These are phyloP conservation scores for Plantago coronopus DNA, from an alignment of 305 asterid species.

Conservation along the genomic window DNA sequence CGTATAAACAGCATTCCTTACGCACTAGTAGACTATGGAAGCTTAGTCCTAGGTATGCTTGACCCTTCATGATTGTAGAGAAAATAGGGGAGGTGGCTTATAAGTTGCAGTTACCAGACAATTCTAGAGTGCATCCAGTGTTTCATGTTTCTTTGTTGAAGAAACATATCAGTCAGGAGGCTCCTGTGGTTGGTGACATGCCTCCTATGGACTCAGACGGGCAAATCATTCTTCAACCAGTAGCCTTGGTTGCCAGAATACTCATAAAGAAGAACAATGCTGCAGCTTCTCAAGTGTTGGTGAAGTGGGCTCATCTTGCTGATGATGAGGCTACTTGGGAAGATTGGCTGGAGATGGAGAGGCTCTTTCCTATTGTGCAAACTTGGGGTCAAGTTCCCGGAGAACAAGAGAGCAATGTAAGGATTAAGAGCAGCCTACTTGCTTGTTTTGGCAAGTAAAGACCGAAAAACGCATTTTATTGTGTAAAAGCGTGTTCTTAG, in stretches of 20 bases:
- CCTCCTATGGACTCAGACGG: neutral
- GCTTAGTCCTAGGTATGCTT: neutral
- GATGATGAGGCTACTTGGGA: neutral
- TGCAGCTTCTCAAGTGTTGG: neutral
- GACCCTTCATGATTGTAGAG: neutral
- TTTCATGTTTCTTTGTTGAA: constrained; percentile 1
- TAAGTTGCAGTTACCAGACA: neutral
- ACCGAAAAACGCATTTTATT: too few relatives aligned
- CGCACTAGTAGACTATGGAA: neutral
- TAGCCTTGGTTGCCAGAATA: neutral
- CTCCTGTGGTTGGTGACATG: neutral
- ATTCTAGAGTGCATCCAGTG: neutral
- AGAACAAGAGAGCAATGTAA: neutral
- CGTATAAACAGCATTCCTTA: neutral
- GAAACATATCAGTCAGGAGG: neutral
- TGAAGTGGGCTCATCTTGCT: neutral
- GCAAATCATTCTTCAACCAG: neutral
- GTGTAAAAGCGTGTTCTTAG: too few relatives aligned
- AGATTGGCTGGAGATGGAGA: neutral
- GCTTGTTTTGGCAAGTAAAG: too few relatives aligned
- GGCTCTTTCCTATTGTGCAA: neutral
- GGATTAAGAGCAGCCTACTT: too few relatives aligned
- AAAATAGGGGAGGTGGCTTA: neutral
- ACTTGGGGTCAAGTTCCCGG: neutral
- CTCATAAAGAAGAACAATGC: neutral